Conservation (phyloP, 73 alveolate species). For the Paramecium octaurelia region DNA sequence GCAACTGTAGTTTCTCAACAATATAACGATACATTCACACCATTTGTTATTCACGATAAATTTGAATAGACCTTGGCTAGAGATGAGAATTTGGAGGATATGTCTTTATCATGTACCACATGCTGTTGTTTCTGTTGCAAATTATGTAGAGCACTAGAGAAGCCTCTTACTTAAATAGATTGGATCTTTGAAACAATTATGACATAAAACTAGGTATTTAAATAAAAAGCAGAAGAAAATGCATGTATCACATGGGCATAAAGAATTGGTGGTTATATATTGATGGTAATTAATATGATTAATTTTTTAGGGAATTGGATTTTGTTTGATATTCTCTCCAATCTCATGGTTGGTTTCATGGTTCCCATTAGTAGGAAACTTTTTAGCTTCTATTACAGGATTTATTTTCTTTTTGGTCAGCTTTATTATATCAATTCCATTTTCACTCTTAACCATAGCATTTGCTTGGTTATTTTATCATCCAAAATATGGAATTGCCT, state of each 20-base stretch:
- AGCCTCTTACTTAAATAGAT: neutral
- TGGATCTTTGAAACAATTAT: neutral
- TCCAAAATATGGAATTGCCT: conserved; percentile 13
- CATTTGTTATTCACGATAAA: conserved; percentile 11
- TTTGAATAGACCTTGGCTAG: neutral
- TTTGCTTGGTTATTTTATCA: conserved; percentile 31
- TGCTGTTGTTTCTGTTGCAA: conserved; percentile 16
- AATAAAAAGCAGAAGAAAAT: neutral
- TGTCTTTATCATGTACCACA: neutral
- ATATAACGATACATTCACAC: neutral
- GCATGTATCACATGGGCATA: neutral
- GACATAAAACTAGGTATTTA: neutral
- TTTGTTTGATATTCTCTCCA: neutral
- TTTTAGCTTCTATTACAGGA: neutral
- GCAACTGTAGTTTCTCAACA: neutral
- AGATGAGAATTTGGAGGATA: neutral
- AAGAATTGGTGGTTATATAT: neutral
- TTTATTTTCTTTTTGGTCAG: neutral
- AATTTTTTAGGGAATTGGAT: conserved; percentile 1
- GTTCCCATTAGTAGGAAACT: conserved; percentile 27
- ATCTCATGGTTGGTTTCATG: neutral
- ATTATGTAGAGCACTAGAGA: neutral
- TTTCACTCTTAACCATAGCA: neutral
- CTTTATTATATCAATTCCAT: neutral
- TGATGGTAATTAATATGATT: neutral